Percentiles rank a stretch among this genome's conserved stretches.
Conservation (phyloP, 2,329 filamentous ascomycete genomes). For the Aureobasidium sp. region DNA sequence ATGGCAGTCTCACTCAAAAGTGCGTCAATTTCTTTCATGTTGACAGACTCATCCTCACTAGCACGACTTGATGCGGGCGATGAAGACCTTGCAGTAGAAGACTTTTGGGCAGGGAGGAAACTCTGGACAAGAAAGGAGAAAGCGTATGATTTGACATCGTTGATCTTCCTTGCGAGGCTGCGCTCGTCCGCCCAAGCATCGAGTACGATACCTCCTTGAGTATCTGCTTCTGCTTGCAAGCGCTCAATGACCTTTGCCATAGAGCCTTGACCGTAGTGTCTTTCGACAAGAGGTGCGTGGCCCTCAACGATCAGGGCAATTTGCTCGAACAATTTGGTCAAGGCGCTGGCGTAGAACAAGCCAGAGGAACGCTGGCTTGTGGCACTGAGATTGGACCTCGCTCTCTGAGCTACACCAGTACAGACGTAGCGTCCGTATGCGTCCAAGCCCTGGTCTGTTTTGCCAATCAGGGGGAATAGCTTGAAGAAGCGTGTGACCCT, state of each 20-base stretch:
- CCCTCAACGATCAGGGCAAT: slow-evolving; percentile 97
- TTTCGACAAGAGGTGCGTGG: slow-evolving; percentile 90
- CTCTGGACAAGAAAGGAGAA: slow-evolving; percentile 98
- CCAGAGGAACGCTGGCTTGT: slow-evolving; percentile 73
- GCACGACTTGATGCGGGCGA: slow-evolving; percentile 70
- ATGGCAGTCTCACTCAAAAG: slow-evolving; percentile 88
- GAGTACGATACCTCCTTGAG: slow-evolving; percentile 94
- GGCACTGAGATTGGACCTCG: slow-evolving; percentile 82
- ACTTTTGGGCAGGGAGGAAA: slow-evolving; percentile 79
- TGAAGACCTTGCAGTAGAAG: slow-evolving; percentile 68
- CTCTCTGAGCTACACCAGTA: slow-evolving; percentile 88
- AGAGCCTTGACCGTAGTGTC: slow-evolving; percentile 91
- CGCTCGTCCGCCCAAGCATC: slow-evolving; percentile 97
- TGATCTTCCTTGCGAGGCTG: slow-evolving; percentile 84
- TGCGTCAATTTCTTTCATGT: slow-evolving; percentile 96
- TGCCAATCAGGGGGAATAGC: slow-evolving; percentile 92
- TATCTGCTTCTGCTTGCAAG: slow-evolving; percentile 93
- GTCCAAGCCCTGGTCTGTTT: slow-evolving; percentile 89
- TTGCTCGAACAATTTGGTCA: slow-evolving; percentile 96
- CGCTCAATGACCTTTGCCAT: slow-evolving; percentile 97
- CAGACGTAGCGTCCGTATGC: slow-evolving; percentile 98
- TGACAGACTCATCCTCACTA: slow-evolving; percentile 89
- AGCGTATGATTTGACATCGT: slow-evolving; percentile 97
- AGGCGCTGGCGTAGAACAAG: slow-evolving; percentile 90
- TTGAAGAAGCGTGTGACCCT: slow-evolving; percentile 98